Evolutionary conservation across 2,329 filamentous ascomycete genomes (phyloP).

Genomic region (Ceratocystiopsis minuta): DNA sequence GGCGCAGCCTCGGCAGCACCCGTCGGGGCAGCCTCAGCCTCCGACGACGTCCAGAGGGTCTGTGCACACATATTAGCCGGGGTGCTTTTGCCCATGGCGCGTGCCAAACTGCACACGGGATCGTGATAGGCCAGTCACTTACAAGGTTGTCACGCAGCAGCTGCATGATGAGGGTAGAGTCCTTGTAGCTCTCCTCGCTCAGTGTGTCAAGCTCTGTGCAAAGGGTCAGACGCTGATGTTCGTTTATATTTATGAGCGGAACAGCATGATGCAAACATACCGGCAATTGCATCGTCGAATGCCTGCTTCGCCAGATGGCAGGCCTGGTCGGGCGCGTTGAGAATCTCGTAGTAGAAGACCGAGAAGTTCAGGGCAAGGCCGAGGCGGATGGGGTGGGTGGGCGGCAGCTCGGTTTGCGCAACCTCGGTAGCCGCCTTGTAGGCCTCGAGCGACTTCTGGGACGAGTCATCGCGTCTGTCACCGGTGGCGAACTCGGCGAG

Average conservation of each 20-base stretch:
- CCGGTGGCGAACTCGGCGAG: constrained; percentile 90
- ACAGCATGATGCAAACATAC: constrained; percentile 16
- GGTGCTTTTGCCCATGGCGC: too few relatives aligned
- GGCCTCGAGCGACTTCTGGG: constrained; percentile 85
- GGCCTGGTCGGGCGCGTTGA: constrained; percentile 94
- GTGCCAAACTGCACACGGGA: too few relatives aligned
- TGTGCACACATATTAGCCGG: constrained; percentile 18
- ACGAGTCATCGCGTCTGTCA: constrained; percentile 86
- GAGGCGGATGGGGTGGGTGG: constrained; percentile 81
- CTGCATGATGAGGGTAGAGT: constrained; percentile 97
- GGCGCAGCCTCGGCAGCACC: constrained; percentile 31
- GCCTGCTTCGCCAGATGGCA: constrained; percentile 94
- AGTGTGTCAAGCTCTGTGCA: constrained; percentile 78
- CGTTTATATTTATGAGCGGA: background rate
- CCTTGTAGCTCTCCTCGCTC: constrained; percentile 98
- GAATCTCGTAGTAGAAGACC: constrained; percentile 99
- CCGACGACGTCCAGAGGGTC: constrained; percentile 98
- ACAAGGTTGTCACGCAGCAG: constrained; percentile 93
- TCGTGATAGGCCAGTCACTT: too few relatives aligned
- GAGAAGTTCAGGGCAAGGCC: constrained; percentile 90
- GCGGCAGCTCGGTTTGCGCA: constrained; percentile 70
- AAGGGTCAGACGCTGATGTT: background rate
- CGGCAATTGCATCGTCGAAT: constrained; percentile 88
- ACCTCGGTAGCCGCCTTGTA: constrained; percentile 90
- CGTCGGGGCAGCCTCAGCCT: constrained; percentile 67